Evolutionary conservation across 23 red algal species (phyloP).

Genomic region (Agarophyton chilense): DNA sequence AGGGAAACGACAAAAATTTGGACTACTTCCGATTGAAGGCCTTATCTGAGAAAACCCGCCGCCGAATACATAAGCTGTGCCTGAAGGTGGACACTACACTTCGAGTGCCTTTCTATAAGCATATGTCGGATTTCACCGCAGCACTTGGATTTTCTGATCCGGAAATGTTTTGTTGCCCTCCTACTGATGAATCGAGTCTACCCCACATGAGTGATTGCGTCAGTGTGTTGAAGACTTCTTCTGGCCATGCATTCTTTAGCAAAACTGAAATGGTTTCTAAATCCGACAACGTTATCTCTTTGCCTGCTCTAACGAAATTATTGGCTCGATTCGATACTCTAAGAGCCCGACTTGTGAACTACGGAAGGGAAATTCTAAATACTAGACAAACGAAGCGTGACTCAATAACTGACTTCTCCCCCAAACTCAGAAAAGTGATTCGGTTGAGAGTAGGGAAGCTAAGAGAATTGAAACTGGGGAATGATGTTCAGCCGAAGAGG

Average conservation of each 20-base stretch:
- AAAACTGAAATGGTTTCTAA: too few relatives aligned
- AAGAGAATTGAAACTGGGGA: neutral
- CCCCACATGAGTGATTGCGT: neutral
- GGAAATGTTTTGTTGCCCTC: neutral
- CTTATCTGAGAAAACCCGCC: slow-evolving; percentile 43
- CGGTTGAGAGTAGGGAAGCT: neutral
- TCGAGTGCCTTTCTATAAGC: slow-evolving; percentile 53
- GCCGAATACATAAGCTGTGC: slow-evolving; percentile 72
- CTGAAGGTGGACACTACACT: slow-evolving; percentile 60
- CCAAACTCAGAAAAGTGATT: neutral
- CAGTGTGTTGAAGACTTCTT: neutral
- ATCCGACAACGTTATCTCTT: too few relatives aligned
- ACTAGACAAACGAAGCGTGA: neutral
- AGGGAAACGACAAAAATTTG: slow-evolving; percentile 38
- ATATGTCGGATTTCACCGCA: slow-evolving; percentile 23
- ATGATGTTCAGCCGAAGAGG: slow-evolving; percentile 57
- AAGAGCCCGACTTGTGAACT: neutral
- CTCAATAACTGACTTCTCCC: neutral
- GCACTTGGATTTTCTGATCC: slow-evolving; percentile 6
- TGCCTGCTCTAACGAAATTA: neutral
- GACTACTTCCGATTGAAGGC: slow-evolving; percentile 76
- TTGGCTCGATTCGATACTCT: neutral
- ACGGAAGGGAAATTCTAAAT: neutral
- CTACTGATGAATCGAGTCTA: neutral
- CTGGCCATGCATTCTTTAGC: too few relatives aligned